Percentiles rank a stretch among this genome's conserved stretches.
Evolutionary conservation across 345 rosid genomes (phyloP).

Genomic region (Stellera chamaejasme): DNA sequence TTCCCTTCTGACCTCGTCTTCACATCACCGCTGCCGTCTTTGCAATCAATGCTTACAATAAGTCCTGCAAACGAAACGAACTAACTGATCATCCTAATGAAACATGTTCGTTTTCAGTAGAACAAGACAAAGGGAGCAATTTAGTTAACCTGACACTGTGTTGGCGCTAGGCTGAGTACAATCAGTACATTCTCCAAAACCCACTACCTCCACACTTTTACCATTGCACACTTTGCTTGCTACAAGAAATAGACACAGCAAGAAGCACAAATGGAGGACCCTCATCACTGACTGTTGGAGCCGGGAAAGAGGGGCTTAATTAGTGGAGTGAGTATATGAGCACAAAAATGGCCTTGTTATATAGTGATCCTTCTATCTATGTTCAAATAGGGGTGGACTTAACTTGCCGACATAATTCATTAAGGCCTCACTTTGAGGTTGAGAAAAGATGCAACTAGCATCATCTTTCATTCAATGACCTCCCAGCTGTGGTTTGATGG

Average conservation of each 20-base stretch:
- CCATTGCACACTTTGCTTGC: slow-evolving; percentile 29
- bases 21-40: slow-evolving; percentile 42
- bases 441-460: slow-evolving; percentile 12
- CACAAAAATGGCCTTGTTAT: background rate
- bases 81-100: too few species aligned
- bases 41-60: slow-evolving; percentile 61
- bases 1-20: slow-evolving; percentile 45
- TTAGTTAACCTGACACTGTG: slow-evolving; percentile 63
- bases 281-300: too few species aligned
- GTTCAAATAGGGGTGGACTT: background rate
- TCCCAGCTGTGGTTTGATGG: too few species aligned
- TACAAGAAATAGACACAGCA: slow-evolving; percentile 22
- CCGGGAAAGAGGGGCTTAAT: background rate
- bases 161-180: slow-evolving; percentile 31
- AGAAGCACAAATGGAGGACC: slow-evolving; percentile 41
- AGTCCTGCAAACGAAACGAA: slow-evolving; percentile 38
- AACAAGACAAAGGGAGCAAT: too few species aligned
- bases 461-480: slow-evolving; percentile 17
- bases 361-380: background rate
- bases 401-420: slow-evolving; percentile 22
- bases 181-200: slow-evolving; percentile 59
- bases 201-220: slow-evolving; percentile 41
- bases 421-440: slow-evolving; percentile 17
- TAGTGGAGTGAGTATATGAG: slow-evolving; percentile 5
- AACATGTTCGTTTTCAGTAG: too few species aligned